Percentiles rank a stretch among this genome's conserved stretches.
Evolutionary conservation across 2,329 filamentous ascomycete species (phyloP).

Genomic region (Metarhizium sp.): DNA sequence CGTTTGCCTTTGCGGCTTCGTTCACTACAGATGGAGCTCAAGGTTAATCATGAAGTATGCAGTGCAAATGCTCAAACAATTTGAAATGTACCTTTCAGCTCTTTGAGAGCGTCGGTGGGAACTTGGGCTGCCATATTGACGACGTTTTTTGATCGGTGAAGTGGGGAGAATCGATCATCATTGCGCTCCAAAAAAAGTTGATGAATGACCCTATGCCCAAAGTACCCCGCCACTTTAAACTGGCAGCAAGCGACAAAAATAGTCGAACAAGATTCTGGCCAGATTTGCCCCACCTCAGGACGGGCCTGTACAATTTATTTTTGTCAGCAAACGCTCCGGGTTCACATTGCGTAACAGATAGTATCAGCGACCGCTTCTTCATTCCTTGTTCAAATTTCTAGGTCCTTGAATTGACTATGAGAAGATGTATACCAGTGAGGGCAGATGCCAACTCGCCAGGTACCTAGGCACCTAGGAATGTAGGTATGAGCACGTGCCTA

Average conservation of each 20-base stretch:
- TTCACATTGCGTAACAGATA: background rate
- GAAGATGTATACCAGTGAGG: too few relatives aligned
- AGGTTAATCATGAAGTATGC: background rate
- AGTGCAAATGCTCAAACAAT: too few relatives aligned
- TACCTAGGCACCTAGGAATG: too few relatives aligned
- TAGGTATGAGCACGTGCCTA: too few relatives aligned
- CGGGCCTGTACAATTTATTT: too few relatives aligned
- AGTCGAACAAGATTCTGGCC: too few relatives aligned
- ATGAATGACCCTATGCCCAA: background rate
- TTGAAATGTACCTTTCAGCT: slow-evolving; percentile 27
- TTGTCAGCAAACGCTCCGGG: too few relatives aligned
- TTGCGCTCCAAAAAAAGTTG: background rate
- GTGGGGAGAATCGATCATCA: background rate
- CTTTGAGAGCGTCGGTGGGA: slow-evolving; percentile 33
- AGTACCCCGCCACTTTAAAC: background rate
- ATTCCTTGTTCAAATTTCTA: too few relatives aligned
- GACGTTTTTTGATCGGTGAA: slow-evolving; percentile 3
- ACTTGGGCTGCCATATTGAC: slow-evolving; percentile 34
- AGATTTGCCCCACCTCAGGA: too few relatives aligned
- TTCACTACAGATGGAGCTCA: slow-evolving; percentile 21
- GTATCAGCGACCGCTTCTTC: background rate
- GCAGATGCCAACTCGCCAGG: too few relatives aligned
- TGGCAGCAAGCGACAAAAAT: background rate
- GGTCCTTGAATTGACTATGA: too few relatives aligned
- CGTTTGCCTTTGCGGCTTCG: slow-evolving; percentile 28